Percentiles rank a stretch among this genome's conserved stretches.
These are phyloP conservation scores for Yamadazyma paraphyllophila DNA, from an alignment of 805 yeast species.

Conservation along the genomic window DNA sequence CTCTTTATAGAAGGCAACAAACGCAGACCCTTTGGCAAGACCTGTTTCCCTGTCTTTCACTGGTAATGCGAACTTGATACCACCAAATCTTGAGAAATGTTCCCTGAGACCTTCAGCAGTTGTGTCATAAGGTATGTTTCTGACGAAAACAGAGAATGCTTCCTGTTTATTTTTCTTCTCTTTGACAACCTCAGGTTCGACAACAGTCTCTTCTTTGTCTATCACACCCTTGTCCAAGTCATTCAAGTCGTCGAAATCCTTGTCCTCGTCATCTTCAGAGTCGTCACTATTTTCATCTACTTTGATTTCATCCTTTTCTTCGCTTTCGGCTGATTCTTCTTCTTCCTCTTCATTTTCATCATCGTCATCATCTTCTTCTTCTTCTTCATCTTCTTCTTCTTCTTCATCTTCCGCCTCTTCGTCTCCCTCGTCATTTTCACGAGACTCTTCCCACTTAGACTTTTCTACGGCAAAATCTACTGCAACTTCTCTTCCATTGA, in stretches of 20 bases:
- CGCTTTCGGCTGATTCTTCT: conserved; percentile 33
- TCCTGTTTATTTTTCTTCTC: conserved; percentile 59
- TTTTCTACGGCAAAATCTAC: conserved; percentile 93
- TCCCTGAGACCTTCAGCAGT: conserved; percentile 72
- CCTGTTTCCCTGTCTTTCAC: conserved; percentile 86
- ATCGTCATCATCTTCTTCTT: conserved; percentile 37
- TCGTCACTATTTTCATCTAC: conserved; percentile 20
- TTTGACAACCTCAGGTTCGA: conserved; percentile 19
- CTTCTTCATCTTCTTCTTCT: conserved; percentile 37
- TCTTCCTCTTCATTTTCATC: conserved; percentile 39
- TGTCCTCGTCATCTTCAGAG: conserved; percentile 21
- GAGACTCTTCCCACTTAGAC: conserved; percentile 69
- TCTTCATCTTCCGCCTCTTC: conserved; percentile 42
- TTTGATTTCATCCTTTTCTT: conserved; percentile 26
- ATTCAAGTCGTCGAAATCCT: conserved; percentile 27
- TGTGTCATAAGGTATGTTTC: conserved; percentile 94
- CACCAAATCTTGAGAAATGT: conserved; percentile 82
- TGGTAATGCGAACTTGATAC: conserved; percentile 88
- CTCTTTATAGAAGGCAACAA: conserved; percentile 74
- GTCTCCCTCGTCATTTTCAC: conserved; percentile 33
- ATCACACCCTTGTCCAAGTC: conserved; percentile 1
- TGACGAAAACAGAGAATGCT: conserved; percentile 72
- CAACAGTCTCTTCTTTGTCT: conserved; percentile 13
- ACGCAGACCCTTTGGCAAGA: conserved; percentile 90
- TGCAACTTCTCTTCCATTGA: conserved; percentile 87